Evolutionary conservation across 2,329 filamentous ascomycete species (phyloP).

Genomic region (Aureobasidium sp.): DNA sequence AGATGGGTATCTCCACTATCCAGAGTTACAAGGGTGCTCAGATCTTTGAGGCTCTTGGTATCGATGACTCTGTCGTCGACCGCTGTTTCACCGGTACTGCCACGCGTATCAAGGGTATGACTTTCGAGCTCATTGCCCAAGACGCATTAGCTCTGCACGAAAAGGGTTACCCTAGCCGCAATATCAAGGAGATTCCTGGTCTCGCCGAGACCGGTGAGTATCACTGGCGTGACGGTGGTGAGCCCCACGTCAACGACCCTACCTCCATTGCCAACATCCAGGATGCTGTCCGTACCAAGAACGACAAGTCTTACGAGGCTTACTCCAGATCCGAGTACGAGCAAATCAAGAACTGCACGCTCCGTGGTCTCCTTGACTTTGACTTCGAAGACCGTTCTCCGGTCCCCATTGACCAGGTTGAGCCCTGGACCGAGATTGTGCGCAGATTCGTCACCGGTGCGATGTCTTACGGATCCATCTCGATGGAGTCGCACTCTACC

Average conservation of each 20-base stretch:
- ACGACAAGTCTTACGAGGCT: slow-evolving; percentile 96
- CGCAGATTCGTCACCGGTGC: slow-evolving; percentile 93
- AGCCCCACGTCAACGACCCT: slow-evolving; percentile 91
- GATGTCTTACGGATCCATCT: slow-evolving; percentile 98
- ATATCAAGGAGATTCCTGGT: slow-evolving; percentile 67
- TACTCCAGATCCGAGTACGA: slow-evolving; percentile 91
- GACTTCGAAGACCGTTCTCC: slow-evolving; percentile 80
- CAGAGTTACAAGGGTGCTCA: slow-evolving; percentile 97
- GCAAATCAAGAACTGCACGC: slow-evolving; percentile 92
- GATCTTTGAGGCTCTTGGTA: slow-evolving; percentile 92
- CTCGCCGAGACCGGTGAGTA: slow-evolving; percentile 92
- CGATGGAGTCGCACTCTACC: slow-evolving; percentile 96
- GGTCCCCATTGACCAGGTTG: slow-evolving; percentile 91
- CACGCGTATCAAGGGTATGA: slow-evolving; percentile 87
- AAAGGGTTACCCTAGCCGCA: slow-evolving; percentile 75
- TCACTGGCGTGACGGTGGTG: slow-evolving; percentile 95
- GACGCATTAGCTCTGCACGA: slow-evolving; percentile 94
- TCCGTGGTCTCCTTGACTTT: slow-evolving; percentile 90
- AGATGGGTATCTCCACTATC: slow-evolving; percentile 97
- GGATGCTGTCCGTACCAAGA: slow-evolving; percentile 92
- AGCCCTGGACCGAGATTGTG: slow-evolving; percentile 97
- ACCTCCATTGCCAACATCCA: slow-evolving; percentile 94
- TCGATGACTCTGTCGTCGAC: slow-evolving; percentile 86
- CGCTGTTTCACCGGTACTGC: slow-evolving; percentile 92
- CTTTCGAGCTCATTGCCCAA: slow-evolving; percentile 86